Conservation (phyloP, 177 flowering plant genomes). For the Telopea speciosissima region DNA sequence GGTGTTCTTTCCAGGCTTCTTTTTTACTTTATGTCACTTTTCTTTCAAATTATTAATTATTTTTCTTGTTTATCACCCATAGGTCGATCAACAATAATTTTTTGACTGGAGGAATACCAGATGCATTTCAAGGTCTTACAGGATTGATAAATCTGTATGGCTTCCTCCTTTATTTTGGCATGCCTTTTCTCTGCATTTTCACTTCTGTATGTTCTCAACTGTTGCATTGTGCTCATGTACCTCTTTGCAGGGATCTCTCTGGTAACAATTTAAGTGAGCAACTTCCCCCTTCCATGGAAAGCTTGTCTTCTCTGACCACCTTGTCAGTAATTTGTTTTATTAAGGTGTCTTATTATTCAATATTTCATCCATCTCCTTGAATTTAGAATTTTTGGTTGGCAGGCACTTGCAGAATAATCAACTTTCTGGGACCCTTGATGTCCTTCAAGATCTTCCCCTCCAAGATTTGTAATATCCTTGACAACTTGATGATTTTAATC, state of each 20-base stretch:
- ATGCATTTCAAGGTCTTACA: slow-evolving; percentile 50
- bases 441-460: slow-evolving; percentile 74
- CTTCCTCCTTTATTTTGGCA: background rate
- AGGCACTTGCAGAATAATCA: slow-evolving; percentile 85
- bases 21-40: no score
- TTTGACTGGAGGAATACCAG: slow-evolving; percentile 69
- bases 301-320: slow-evolving; percentile 47
- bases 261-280: slow-evolving; percentile 68
- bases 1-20: background rate
- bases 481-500: background rate
- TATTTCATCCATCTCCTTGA: background rate
- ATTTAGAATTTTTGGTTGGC: slow-evolving; percentile 23
- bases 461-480: slow-evolving; percentile 54
- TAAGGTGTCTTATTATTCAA: background rate
- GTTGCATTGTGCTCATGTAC: slow-evolving; percentile 8
- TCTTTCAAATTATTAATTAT: no score
- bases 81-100: slow-evolving; percentile 74
- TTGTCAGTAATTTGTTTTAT: slow-evolving; percentile 43
- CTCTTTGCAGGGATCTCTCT: slow-evolving; percentile 66
- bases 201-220: slow-evolving; percentile 9
- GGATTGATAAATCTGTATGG: slow-evolving; percentile 66
- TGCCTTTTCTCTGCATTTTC: background rate
- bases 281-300: slow-evolving; percentile 58
- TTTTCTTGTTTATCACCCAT: slow-evolving; percentile 13
- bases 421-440: slow-evolving; percentile 80